Conservation (phyloP, 306 rosid genomes). For the Vigna trinervia region DNA sequence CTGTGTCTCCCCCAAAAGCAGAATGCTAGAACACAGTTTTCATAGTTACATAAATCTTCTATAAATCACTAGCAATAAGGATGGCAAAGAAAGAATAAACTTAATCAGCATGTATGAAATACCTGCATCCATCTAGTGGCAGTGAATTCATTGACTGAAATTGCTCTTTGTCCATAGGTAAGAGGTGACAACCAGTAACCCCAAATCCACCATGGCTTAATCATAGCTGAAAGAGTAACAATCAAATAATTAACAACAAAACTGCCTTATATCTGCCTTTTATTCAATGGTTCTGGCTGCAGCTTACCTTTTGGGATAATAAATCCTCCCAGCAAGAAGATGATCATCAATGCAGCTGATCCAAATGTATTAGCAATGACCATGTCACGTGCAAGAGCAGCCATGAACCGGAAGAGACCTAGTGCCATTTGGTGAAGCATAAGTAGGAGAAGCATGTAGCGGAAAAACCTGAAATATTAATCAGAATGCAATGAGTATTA, state of each 20-base stretch:
- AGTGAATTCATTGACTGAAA: constrained; percentile 79
- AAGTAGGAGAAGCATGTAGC: constrained; percentile 71
- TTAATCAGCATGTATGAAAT: constrained; percentile 38
- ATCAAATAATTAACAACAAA: constrained; percentile 14
- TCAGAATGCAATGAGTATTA: constrained; percentile 21
- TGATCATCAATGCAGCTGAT: constrained; percentile 67
- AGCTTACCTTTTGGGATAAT: constrained; percentile 74
- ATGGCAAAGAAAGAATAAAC: constrained; percentile 2
- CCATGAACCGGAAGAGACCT: constrained; percentile 82
- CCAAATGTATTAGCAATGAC: constrained; percentile 82
- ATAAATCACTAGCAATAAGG: constrained; percentile 25
- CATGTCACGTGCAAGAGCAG: constrained; percentile 79
- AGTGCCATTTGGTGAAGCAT: constrained; percentile 85
- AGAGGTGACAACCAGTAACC: constrained; percentile 90
- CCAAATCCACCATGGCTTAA: constrained; percentile 91
- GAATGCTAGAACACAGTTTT: constrained; percentile 59
- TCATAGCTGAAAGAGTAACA: constrained; percentile 58
- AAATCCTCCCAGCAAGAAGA: constrained; percentile 85
- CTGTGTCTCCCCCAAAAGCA: constrained; percentile 41
- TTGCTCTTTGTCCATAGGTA: constrained; percentile 75
- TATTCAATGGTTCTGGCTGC: neutral
- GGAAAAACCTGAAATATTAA: constrained; percentile 71
- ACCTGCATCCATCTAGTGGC: constrained; percentile 86
- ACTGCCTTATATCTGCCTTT: neutral
- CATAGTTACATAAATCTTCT: constrained; percentile 13